Evolutionary conservation across 805 yeast species (phyloP).

Genomic region (Clavispora fructus): DNA sequence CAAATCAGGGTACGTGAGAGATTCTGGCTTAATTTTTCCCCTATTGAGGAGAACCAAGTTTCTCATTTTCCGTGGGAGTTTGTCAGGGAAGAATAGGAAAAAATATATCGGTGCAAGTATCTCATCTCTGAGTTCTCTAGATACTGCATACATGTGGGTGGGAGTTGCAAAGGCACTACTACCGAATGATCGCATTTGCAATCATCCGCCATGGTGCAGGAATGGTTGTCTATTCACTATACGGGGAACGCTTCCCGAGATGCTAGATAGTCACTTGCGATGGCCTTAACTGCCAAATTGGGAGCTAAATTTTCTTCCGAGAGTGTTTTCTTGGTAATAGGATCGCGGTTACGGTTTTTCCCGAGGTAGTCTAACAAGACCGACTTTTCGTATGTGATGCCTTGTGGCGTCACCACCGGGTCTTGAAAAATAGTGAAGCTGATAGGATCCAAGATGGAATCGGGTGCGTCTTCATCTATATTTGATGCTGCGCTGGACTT

Average conservation of each 20-base stretch:
- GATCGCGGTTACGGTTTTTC: conserved; percentile 30
- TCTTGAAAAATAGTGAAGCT: conserved; percentile 36
- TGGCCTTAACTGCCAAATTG: conserved; percentile 31
- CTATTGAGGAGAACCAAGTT: conserved; percentile 49
- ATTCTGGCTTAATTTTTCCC: conserved; percentile 47
- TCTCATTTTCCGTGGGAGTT: conserved; percentile 28
- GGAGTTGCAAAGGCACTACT: neutral
- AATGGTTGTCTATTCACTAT: neutral
- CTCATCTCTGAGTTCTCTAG: neutral
- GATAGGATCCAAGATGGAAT: conserved; percentile 34
- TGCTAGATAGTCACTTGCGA: neutral
- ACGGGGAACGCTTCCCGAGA: neutral
- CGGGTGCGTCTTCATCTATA: conserved; percentile 31
- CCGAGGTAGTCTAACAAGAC: conserved; percentile 31
- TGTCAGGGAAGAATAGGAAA: neutral
- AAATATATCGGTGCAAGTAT: neutral
- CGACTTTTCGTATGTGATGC: conserved; percentile 38
- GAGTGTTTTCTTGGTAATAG: conserved; percentile 34
- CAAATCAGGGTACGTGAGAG: conserved; percentile 62
- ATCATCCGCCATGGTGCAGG: too few relatives aligned
- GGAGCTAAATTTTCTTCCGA: conserved; percentile 32
- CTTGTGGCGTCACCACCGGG: conserved; percentile 42
- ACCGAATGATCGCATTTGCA: neutral
- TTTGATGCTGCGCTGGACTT: neutral
- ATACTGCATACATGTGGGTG: neutral